phyloP scores from a whole-genome alignment of 116 monocot species.

The Phalaenopsis hybrid region DNA sequence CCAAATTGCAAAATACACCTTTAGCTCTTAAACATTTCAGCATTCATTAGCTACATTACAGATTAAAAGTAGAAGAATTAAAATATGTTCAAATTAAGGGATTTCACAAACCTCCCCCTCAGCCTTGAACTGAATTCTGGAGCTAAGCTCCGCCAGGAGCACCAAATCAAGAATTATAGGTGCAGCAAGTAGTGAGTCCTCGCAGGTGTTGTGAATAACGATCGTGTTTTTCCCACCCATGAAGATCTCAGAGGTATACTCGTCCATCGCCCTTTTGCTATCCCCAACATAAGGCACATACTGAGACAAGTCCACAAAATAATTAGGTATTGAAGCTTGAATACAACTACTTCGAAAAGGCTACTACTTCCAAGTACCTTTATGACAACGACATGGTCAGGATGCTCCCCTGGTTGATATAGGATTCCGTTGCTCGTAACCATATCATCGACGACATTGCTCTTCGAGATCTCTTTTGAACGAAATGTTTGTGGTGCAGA shows the following conservation, averaged over 20 bases:
- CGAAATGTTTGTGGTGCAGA: slow-evolving; percentile 97
- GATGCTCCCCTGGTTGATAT: slow-evolving; percentile 94
- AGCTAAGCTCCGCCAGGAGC: slow-evolving; percentile 80
- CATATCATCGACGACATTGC: slow-evolving; percentile 99
- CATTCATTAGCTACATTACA: too few species aligned
- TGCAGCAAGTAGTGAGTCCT: slow-evolving; percentile 85
- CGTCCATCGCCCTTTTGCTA: slow-evolving; percentile 96
- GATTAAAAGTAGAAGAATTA: too few species aligned
- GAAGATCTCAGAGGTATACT: slow-evolving; percentile 94
- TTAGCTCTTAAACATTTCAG: neutral
- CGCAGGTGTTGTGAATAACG: slow-evolving; percentile 90
- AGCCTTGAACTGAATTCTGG: slow-evolving; percentile 82
- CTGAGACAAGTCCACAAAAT: slow-evolving; percentile 18
- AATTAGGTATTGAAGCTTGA: neutral
- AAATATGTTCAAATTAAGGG: too few species aligned
- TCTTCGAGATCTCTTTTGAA: slow-evolving; percentile 98
- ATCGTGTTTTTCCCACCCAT: slow-evolving; percentile 92
- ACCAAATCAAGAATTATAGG: slow-evolving; percentile 90
- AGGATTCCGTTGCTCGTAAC: slow-evolving; percentile 90
- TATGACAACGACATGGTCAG: slow-evolving; percentile 95
- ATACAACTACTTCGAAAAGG: neutral
- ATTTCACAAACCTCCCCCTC: slow-evolving; percentile 51
- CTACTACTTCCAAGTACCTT: slow-evolving; percentile 32
- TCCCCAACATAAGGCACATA: slow-evolving; percentile 92
- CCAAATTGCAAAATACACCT: slow-evolving; percentile 11